A percentile compares a stretch with the other conserved stretches of the same genome.
Conservation (phyloP, 2,329 filamentous ascomycete genomes). For the Fusarium zealandicum region DNA sequence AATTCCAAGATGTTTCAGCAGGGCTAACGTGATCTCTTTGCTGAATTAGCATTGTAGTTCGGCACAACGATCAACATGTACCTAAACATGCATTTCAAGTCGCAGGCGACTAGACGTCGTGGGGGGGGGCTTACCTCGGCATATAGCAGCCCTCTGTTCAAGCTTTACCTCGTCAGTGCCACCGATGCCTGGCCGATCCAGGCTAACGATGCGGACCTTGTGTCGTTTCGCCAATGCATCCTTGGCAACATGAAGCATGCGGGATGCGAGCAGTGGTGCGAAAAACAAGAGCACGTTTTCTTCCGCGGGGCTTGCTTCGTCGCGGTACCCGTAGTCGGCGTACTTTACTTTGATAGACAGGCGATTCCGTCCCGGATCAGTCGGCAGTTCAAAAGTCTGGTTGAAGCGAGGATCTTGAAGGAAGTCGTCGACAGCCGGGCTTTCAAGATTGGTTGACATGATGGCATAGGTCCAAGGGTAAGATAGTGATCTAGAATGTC, state of each 20-base stretch:
- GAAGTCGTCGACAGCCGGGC: not conserved
- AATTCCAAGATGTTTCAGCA: constrained; percentile 2
- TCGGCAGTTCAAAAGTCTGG: constrained; percentile 5
- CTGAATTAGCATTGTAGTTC: not conserved
- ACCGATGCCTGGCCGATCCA: constrained; percentile 21
- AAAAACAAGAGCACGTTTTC: constrained; percentile 27
- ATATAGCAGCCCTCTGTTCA: not conserved
- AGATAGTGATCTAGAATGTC: not conserved
- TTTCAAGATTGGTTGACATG: not conserved
- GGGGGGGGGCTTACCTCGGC: constrained; percentile 8
- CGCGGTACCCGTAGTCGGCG: constrained; percentile 19
- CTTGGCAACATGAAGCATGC: constrained; percentile 19
- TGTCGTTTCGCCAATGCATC: constrained; percentile 16
- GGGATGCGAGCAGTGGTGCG: constrained; percentile 10
- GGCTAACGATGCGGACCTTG: constrained; percentile 7
- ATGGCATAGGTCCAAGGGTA: too few species aligned
- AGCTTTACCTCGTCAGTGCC: constrained; percentile 12
- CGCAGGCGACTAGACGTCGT: too few species aligned
- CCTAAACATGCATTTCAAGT: too few species aligned
- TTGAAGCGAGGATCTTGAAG: constrained; percentile 20
- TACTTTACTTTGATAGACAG: constrained; percentile 7
- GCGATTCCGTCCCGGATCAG: not conserved
- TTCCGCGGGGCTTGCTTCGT: not conserved
- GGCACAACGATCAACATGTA: too few species aligned
- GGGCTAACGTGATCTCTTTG: constrained; percentile 12